Evolutionary conservation across 331 rosid species (phyloP).

Genomic region (Acacia concinna): DNA sequence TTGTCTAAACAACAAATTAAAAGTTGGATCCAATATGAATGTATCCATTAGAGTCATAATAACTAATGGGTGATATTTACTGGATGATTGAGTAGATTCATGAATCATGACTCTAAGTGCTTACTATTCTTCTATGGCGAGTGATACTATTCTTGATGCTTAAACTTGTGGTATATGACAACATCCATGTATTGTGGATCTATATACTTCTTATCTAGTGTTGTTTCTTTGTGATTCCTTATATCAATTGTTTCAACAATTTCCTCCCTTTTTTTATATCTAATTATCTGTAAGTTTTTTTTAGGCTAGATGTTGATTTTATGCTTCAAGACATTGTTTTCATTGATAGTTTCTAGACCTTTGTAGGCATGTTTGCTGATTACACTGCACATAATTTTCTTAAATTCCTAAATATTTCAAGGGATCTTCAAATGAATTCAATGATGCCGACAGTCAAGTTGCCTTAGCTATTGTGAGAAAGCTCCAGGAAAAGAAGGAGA

Average conservation of each 20-base stretch:
- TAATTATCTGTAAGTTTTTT: background rate
- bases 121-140: background rate
- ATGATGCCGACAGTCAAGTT: slow-evolving; percentile 92
- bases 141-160: background rate
- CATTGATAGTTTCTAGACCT: slow-evolving; percentile 35
- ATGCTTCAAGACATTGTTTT: slow-evolving; percentile 37
- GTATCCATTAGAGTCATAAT: background rate
- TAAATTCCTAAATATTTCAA: slow-evolving; percentile 86
- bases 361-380: slow-evolving; percentile 42
- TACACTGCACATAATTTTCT: slow-evolving; percentile 61
- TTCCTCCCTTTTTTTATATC: background rate
- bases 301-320: slow-evolving; percentile 18
- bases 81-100: background rate
- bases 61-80: background rate
- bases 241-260: background rate
- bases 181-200: background rate
- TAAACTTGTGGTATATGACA: background rate
- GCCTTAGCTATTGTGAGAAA: slow-evolving; percentile 84
- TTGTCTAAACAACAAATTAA: background rate
- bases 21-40: background rate
- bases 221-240: slow-evolving; percentile 6
- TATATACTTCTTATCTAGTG: slow-evolving; percentile 5
- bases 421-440: slow-evolving; percentile 99
- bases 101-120: background rate
- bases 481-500: slow-evolving; percentile 69